Base-by-base conservation (phyloP, 768 basidiomycete genomes). In the Crucibulum laeve region DNA sequence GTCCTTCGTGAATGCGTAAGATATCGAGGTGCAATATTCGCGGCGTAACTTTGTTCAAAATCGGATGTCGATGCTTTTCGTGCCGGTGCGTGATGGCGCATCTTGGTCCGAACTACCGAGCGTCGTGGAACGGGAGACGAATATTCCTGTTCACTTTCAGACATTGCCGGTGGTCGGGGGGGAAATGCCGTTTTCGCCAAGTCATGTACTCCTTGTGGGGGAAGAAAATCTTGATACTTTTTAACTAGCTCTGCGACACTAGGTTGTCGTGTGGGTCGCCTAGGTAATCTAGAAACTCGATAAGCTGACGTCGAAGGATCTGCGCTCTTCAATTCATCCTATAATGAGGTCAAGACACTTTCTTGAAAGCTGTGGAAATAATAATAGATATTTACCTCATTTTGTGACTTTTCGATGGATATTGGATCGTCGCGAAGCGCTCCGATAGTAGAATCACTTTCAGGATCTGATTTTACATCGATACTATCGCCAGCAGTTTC, bases 1-100 rank as follows among this genome's bases (percentile, higher is more conserved):
- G 74, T 57, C 42, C 79, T 73, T 35, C 79, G 72, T 24, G 69
- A 57, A 49, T 74, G 76, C 7, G 78, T 79, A 18, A 84, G 67
- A 51, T 89, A 84, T 50, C 78, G 74, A 2, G 91, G 85, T 1
- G 90, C 91, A 45, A 92, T 82, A 56, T 93, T 93, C n/a, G 84
- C 88, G 3, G 92, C 91, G 63, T 94, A 95, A 37, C 92, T 82
- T 44, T 87, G 80, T 64, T 95, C 93, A 42, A 91, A 91, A 57
- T 95, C 93, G 4, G 92, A 94, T 7, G 73, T 71, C 6, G 84
- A 83, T 28, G 79, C 64, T 49, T 80, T 80, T 56, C 70, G 75
- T 11, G 64, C 53, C 33, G 74, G 62, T 36, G 71, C 52, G 28
- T 71, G 75, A 53, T 80, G 78, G 45, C 77, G 71, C 25, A 68